Conservation (phyloP, 2,329 filamentous ascomycete species). For the Mariannaea elegans region DNA sequence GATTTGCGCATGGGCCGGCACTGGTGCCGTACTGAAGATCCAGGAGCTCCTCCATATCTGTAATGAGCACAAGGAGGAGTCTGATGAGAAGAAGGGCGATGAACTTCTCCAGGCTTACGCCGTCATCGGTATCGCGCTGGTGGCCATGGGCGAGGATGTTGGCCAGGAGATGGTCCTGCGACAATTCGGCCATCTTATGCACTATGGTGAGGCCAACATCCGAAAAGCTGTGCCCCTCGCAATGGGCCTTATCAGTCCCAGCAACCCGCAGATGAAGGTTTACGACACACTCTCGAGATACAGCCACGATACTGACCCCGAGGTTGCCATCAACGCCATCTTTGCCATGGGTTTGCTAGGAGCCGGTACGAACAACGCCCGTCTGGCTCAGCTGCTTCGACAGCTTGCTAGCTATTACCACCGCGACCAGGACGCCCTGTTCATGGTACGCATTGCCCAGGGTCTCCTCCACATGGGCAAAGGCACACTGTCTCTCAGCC, state of each 20-base stretch:
- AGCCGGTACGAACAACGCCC: constrained; percentile 97
- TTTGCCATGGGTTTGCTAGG: constrained; percentile 98
- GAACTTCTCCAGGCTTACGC: constrained; percentile 96
- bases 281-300: constrained; percentile 98
- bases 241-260: constrained; percentile 95
- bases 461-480: constrained; percentile 99
- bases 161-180: constrained; percentile 99
- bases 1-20: constrained; percentile 98
- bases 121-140: constrained; percentile 90
- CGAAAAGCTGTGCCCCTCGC: constrained; percentile 94
- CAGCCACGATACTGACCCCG: constrained; percentile 98
- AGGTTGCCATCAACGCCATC: constrained; percentile 97
- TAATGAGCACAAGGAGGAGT: constrained; percentile 95
- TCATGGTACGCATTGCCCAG: constrained; percentile 99
- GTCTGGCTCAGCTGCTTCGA: constrained; percentile 90
- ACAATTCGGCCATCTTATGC: constrained; percentile 98
- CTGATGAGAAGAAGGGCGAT: constrained; percentile 93
- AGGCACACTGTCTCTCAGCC: constrained; percentile 92
- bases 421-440: constrained; percentile 92
- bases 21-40: constrained; percentile 94
- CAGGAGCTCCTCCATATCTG: constrained; percentile 98
- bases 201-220: constrained; percentile 98
- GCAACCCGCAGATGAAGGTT: constrained; percentile 99
- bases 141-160: constrained; percentile 98
- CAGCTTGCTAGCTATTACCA: constrained; percentile 99